Base-by-base conservation (phyloP, 345 rosid genomes). In the Populus simonii region DNA sequence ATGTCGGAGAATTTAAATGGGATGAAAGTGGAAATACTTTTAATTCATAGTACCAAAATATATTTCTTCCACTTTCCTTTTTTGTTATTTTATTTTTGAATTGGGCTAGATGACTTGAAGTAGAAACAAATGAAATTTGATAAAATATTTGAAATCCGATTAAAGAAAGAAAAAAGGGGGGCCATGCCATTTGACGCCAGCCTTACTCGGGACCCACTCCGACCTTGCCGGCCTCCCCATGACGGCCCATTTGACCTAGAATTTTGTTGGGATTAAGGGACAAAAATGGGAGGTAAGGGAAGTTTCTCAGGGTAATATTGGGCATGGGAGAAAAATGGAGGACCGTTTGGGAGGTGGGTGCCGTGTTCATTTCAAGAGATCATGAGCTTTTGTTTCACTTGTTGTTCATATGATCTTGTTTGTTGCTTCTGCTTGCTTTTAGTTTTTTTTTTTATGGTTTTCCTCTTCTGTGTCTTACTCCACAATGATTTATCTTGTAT, bases 141-240 rank as follows among this genome's bases (percentile, higher is more conserved):
- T 70, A 61, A 7, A 61, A 17, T 0, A 57, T 45, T 77, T 45
- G 75, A 68, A 22, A 70, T 77, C 70, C 80, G 74, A 25, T 70
- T 7, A 9, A 20, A 65, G 20, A 17, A 25, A 68, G 47, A 6
- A 39, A 22, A 18, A 1, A 31, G 0, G 18, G 41, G 66, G 45
- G 17, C 73, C 49, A 4, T 13, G 27, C 45, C 62, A 70, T 20
- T 70, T 53, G 33, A 6, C 38, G 66, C 80, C 80, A 70, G 74
- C 69, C 61, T 4, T 57, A 0, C 43, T 6, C 2, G 38, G 73
- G 79, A 23, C 79, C 79, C 41, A 5, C 70, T 1, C 25, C 25
- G 3, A 25, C 1, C 9, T 0, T 39, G 73, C 55, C 17, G 38
- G 65, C 66, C 4, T 12, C 7, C 29, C 5, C 6, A 20, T 23